These are phyloP conservation scores for Exsudoporus frostii DNA, from an alignment of 768 basidiomycete species.

Conservation along the genomic window DNA sequence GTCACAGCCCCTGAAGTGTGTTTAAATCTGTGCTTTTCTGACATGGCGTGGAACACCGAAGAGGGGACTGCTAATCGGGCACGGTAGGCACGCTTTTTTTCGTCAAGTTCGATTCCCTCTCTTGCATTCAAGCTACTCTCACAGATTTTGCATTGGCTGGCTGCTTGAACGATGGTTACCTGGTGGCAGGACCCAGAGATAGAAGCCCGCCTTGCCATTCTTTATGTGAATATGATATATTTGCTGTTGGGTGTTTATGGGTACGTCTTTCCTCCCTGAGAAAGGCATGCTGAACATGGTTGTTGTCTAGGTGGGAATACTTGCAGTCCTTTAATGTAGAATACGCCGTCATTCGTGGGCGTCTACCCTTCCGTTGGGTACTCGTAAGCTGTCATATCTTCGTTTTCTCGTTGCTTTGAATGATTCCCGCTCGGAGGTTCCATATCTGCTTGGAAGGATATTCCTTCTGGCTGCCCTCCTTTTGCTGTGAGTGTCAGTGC, in stretches of 20 bases:
- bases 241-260: constrained; percentile 17
- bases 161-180: constrained; percentile 10
- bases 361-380: constrained; percentile 23
- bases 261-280: constrained; percentile 3
- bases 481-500: constrained; percentile 7
- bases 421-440: constrained; percentile 11
- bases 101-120: too few relatives aligned
- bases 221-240: constrained; percentile 4
- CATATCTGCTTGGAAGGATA: constrained; percentile 25
- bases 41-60: too few relatives aligned
- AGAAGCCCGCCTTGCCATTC: neutral
- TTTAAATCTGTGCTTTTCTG: too few relatives aligned
- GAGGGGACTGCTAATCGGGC: too few relatives aligned
- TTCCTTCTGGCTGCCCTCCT: constrained; percentile 11
- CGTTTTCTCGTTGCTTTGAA: neutral
- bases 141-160: neutral
- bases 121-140: neutral
- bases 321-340: constrained; percentile 17
- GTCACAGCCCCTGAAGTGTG: too few relatives aligned
- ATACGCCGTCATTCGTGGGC: constrained; percentile 17
- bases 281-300: neutral
- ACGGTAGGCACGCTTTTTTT: neutral
- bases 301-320: constrained; percentile 23
- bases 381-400: constrained; percentile 15
- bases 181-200: constrained; percentile 17